Base-by-base conservation (phyloP, 2,329 filamentous ascomycete genomes). In the Hymenoscyphus scutula region DNA sequence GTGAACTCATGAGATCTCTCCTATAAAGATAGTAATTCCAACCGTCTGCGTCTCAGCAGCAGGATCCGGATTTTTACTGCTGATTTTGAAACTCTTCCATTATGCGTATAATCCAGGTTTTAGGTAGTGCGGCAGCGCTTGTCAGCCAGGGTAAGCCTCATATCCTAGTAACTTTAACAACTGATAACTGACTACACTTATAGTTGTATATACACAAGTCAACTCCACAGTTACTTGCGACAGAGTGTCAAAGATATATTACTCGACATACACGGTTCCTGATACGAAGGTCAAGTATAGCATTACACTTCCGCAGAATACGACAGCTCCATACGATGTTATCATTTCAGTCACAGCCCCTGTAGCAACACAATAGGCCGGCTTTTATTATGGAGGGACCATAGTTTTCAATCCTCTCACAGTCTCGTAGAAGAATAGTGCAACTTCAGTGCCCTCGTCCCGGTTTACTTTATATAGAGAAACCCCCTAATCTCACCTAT, bases 371-470 rank as follows among this genome's bases (percentile, higher is more conserved):
- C 63, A 56, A 10, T 68, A 63, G 66, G 63, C 62, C 2, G 64
- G 64, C 15, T 66, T 68, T 56, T 41, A 59, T 32, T 68, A 61
- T 64, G 66, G 64, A 53, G 66, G 64, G n/a, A 68, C 62, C 2
- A 66, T 66, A 63, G 61, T 62, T 1, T 66, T 62, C 41, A 68
- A 66, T 55, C 66, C 64, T 3, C 53, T 66, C 25, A 65, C 64
- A 8, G 59, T 66, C 23, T 60, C 57, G 15, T 68, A 63, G 64
- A 34, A 58, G 13, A 66, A 64, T 60, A 61, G 61, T 8, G 62
- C 58, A 11, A 60, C 56, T 27, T 64, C 61, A 8, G 48, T 60
- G 0, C 54, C 62, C 1, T 68, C 66, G 5, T 62, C 66, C 2
- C 61, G 64, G 7, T 63, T 62, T 56, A 62, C 64, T 30, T 64